A percentile compares a stretch with the other conserved stretches of the same genome.
Conservation (phyloP, 2,329 filamentous ascomycete genomes). For the Neopestalotiopsis sp. region DNA sequence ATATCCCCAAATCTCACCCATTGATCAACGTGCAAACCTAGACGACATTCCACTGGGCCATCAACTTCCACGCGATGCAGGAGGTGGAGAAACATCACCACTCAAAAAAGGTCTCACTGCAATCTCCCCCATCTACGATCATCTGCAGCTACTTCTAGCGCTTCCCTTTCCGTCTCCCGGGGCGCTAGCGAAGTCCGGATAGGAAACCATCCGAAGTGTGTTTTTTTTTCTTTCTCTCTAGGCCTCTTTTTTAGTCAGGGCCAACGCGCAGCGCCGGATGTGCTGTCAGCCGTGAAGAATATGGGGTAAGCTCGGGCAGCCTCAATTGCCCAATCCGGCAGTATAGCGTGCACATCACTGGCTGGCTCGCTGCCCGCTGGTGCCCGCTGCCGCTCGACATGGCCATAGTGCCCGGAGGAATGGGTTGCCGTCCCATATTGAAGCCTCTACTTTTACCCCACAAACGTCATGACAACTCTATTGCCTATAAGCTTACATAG, state of each 20-base stretch:
- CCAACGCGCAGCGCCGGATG: constrained; percentile 2
- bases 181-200: constrained; percentile 10
- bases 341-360: neutral
- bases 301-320: neutral
- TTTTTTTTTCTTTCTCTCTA: neutral
- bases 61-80: neutral
- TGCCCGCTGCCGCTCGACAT: too few relatives aligned
- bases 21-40: neutral
- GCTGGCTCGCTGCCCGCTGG: neutral
- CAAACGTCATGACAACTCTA: constrained; percentile 7
- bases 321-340: neutral
- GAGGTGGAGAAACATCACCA: neutral
- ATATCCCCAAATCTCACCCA: neutral
- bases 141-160: neutral
- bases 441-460: neutral
- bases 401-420: neutral
- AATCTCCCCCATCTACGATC: neutral
- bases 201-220: neutral
- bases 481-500: neutral
- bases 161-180: neutral
- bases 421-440: neutral
- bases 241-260: neutral
- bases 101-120: neutral
- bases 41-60: neutral
- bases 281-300: neutral